These are phyloP conservation scores for Ceratobasidium sp. DNA, from an alignment of 1,284 basidiomycete species.

Conservation along the genomic window DNA sequence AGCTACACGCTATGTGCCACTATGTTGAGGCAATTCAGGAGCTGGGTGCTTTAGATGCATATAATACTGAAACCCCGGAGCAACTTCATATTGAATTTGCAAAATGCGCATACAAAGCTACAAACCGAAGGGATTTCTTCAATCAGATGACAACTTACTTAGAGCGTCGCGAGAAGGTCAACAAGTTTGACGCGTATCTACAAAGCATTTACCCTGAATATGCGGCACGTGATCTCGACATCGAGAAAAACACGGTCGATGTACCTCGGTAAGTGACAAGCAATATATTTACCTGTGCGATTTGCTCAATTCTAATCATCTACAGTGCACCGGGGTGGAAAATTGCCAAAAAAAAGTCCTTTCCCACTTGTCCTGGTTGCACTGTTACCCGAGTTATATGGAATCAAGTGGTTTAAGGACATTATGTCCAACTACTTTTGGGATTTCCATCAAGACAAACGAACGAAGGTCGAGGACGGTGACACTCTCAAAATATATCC, in stretches of 20 bases:
- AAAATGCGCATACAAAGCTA: slow-evolving; percentile 44
- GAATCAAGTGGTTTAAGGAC: background rate
- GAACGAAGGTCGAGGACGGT: background rate
- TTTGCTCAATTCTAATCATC: background rate
- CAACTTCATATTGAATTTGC: slow-evolving; percentile 45
- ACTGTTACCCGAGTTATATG: background rate
- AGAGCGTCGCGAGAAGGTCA: slow-evolving; percentile 9
- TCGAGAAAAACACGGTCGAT: background rate
- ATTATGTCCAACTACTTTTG: too few relatives aligned
- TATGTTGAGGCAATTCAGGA: slow-evolving; percentile 33
- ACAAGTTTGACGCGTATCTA: slow-evolving; percentile 15
- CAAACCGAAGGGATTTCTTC: slow-evolving; percentile 31
- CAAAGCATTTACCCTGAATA: background rate
- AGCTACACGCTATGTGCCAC: slow-evolving; percentile 44
- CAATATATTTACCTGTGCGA: background rate
- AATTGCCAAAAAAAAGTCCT: background rate
- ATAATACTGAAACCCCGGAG: slow-evolving; percentile 46
- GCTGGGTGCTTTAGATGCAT: slow-evolving; percentile 35
- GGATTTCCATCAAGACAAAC: background rate
- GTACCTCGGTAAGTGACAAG: background rate
- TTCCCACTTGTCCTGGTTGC: background rate
- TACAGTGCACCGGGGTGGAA: background rate
- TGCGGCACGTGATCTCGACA: background rate
- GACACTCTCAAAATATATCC: background rate
- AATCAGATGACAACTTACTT: slow-evolving; percentile 42